Evolutionary conservation across 139 green algal genomes (phyloP).

Genomic region (Pedinophyceae sp.): DNA sequence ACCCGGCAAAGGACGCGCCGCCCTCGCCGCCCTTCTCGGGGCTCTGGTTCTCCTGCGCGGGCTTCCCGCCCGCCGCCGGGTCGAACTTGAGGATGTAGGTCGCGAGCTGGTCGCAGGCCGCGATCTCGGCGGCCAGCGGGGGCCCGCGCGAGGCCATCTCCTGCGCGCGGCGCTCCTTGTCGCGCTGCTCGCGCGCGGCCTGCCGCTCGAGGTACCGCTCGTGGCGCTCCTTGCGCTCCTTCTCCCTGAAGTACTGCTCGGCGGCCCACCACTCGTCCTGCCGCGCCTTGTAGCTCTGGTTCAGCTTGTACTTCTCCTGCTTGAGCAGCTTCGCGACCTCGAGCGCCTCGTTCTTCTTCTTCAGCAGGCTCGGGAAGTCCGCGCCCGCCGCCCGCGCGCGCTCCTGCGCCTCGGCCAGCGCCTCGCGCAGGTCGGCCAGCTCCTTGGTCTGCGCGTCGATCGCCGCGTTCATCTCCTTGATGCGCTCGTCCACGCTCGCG

Average conservation of each 20-base stretch:
- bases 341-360: not conserved
- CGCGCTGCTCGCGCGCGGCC: not conserved
- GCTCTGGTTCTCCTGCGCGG: not conserved
- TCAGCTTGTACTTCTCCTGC: not conserved
- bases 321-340: not conserved
- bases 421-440: not conserved
- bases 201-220: not conserved
- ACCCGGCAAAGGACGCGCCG: not conserved
- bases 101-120: not conserved
- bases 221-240: constrained; percentile 6
- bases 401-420: not conserved
- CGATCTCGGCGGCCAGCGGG: not conserved
- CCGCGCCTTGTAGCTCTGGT: not conserved
- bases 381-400: too few species aligned
- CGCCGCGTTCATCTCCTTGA: constrained; percentile 3
- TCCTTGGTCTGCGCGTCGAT: constrained; percentile 1
- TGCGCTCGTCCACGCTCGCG: constrained; percentile 1
- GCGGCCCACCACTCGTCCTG: constrained; percentile 5
- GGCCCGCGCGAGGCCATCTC: not conserved
- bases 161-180: not conserved
- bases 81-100: too few species aligned
- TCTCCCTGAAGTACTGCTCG: constrained; percentile 4
- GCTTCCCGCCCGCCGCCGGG: not conserved
- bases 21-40: not conserved
- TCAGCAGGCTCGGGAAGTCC: not conserved